Percentiles rank a stretch among this genome's conserved stretches.
These are phyloP conservation scores for Microdochium paspali DNA, from an alignment of 2,329 filamentous ascomycete species.

Conservation along the genomic window DNA sequence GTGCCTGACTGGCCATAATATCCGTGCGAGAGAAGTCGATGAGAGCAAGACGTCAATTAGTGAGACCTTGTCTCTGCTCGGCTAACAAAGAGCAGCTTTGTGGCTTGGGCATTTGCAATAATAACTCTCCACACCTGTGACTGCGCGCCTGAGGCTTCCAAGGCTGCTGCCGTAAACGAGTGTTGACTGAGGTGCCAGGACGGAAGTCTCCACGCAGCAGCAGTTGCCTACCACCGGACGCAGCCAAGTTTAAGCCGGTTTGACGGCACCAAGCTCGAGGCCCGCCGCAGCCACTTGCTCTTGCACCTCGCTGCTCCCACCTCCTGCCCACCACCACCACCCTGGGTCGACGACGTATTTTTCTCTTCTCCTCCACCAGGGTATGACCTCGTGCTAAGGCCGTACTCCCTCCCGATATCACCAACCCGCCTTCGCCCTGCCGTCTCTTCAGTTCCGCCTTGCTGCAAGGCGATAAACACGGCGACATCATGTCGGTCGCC, in stretches of 20 bases:
- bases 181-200: too few species aligned
- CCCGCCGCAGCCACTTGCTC: not conserved
- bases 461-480: constrained; percentile 40
- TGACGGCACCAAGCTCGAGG: not conserved
- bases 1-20: too few species aligned
- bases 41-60: too few species aligned
- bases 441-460: constrained; percentile 30
- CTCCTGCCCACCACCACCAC: not conserved
- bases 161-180: too few species aligned
- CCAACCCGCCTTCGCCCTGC: constrained; percentile 14
- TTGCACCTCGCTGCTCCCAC: constrained; percentile 1
- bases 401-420: constrained; percentile 18
- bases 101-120: too few species aligned
- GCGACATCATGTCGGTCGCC: constrained; percentile 54
- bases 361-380: constrained; percentile 7
- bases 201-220: not conserved
- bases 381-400: constrained; percentile 24
- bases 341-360: not conserved
- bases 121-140: too few species aligned
- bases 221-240: not conserved
- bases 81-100: too few species aligned
- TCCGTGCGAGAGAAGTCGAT: too few species aligned
- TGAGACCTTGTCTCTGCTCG: too few species aligned
- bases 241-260: too few species aligned
- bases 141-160: too few species aligned